Evolutionary conservation across 768 basidiomycete genomes (phyloP).

Genomic region (Termitomyces sp.): DNA sequence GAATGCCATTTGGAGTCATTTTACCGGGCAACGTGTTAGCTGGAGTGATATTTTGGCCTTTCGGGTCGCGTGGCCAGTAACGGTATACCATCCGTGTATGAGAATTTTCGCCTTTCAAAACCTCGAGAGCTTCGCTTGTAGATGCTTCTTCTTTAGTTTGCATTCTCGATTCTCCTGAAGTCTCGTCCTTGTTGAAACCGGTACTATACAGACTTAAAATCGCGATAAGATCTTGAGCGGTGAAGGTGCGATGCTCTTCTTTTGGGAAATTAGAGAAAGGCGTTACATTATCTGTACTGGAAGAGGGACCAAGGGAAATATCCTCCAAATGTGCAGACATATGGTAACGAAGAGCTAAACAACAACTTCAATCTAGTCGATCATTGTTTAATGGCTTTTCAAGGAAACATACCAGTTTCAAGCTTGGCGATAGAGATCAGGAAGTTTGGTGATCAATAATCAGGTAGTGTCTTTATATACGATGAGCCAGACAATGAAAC

Average conservation of each 20-base stretch:
- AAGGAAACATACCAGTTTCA: neutral
- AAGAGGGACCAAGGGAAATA: neutral
- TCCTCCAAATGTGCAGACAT: neutral
- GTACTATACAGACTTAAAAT: conserved; percentile 5
- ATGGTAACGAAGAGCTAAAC: too few species aligned
- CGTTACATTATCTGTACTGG: neutral
- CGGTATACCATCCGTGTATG: conserved; percentile 8
- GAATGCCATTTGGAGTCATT: conserved; percentile 21
- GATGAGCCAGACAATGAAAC: neutral
- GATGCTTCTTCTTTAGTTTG: neutral
- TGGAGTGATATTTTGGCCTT: conserved; percentile 9
- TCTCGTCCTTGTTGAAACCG: neutral
- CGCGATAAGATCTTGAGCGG: conserved; percentile 10
- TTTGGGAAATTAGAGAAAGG: conserved; percentile 1
- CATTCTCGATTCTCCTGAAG: neutral
- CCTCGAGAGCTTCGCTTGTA: neutral
- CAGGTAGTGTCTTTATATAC: neutral
- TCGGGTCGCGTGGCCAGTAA: conserved; percentile 6
- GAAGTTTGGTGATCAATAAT: neutral
- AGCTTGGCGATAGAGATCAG: too few species aligned
- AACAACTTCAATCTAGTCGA: neutral
- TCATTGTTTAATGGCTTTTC: neutral
- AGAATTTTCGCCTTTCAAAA: neutral
- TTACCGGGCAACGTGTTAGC: conserved; percentile 20
- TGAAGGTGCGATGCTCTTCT: conserved; percentile 9